phyloP scores from a whole-genome alignment of 1,284 basidiomycete genomes.

The Puccinia coronata region DNA sequence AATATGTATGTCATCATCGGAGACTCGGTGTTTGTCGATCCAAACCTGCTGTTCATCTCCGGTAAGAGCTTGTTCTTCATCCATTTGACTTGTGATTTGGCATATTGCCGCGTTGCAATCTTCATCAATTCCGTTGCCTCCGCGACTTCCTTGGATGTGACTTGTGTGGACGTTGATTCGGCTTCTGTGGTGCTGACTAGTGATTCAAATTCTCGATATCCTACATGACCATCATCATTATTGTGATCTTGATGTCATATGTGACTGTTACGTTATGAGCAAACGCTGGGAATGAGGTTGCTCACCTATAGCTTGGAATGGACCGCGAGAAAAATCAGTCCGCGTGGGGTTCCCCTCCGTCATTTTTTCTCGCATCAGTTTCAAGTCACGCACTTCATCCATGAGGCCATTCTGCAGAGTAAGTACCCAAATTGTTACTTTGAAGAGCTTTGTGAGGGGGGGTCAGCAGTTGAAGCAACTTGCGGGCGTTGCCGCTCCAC shows the following conservation, averaged over 20 bases:
- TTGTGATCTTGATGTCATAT: neutral
- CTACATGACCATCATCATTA: neutral
- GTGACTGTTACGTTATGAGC: neutral
- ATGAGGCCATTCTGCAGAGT: conserved; percentile 71
- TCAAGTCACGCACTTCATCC: conserved; percentile 70
- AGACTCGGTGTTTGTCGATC: conserved; percentile 50
- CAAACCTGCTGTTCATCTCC: conserved; percentile 62
- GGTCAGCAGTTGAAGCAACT: conserved; percentile 28
- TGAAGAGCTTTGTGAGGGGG: neutral
- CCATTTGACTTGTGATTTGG: conserved; percentile 89
- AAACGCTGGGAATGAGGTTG: conserved; percentile 47
- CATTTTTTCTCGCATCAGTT: conserved; percentile 8
- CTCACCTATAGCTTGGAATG: conserved; percentile 95
- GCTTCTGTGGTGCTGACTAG: neutral
- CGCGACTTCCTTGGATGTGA: conserved; percentile 60
- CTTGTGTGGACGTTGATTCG: neutral
- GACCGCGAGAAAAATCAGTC: conserved; percentile 73
- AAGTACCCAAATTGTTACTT: neutral
- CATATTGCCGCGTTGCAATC: conserved; percentile 82
- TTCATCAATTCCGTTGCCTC: conserved; percentile 78
- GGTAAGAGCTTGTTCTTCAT: conserved; percentile 86
- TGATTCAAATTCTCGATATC: conserved; percentile 42
- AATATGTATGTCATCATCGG: conserved; percentile 64
- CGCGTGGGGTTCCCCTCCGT: conserved; percentile 39
- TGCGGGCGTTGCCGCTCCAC: conserved; percentile 50